Evolutionary conservation across 768 basidiomycete species (phyloP), one percentile per base, ranked within the genome.

Genomic region (Lactifluus hygrophoroides): DNA sequence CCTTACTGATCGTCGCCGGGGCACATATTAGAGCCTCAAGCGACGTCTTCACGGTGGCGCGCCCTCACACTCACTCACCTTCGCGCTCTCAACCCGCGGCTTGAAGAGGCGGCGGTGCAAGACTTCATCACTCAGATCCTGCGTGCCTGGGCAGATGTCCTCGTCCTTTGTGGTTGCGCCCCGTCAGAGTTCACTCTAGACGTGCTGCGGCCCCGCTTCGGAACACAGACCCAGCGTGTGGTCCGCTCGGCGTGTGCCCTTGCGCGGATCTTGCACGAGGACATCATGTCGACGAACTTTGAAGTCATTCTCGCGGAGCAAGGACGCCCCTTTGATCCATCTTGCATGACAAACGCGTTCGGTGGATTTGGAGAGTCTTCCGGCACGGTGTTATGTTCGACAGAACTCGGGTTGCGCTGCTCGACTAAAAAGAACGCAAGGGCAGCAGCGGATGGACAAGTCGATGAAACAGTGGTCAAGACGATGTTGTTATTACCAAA

Each of bases 211-310:
- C 66, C 71, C 5, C 76, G 77, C 25, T 85, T 83, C 60, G 76
- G 76, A 25, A 72, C 81, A 32, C 85, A 86, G 66, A 78, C 89
- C 9, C 78, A 77, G 21, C 78, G 85, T 17, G 83, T 90, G 43
- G 81, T 86, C 11, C 79, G 77, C 52, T 76, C 84, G 0, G 84
- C 83, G 21, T 79, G 80, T 66, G 77, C 77, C 58, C 72, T 90
- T 30, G 84, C 85, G 11, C 78, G 75, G 49, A 80, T 87, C 40
- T 78, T 80, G 35, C 74, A 80, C 49, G 86, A 90, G 65, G 87
- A 88, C 59, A 87, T 88, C 65, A 79, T 90, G 74, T 86, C 84
- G 2, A 85, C 87, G 2, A 82, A 78, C 57, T 90, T 90, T 65
- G 85, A 90, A 64, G 77, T 89, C 35, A 69, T 85, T 40, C 76